Conservation (phyloP, 2,329 filamentous ascomycete species). For the Xylariales sp. region DNA sequence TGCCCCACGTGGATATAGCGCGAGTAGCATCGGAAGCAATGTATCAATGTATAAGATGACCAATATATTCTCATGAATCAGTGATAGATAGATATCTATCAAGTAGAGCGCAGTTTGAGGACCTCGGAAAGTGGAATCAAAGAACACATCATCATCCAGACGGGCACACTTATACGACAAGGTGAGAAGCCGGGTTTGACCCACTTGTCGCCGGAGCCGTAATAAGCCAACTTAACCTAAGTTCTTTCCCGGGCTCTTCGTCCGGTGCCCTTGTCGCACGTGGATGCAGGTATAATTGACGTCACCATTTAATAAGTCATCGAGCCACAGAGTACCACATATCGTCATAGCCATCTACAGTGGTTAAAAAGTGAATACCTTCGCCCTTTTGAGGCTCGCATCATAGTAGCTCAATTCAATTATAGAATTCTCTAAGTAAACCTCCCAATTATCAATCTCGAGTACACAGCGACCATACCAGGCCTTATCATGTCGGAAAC, state of each 20-base stretch:
- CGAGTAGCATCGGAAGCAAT: conserved; percentile 9
- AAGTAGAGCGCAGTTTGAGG: neutral
- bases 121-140: too few species aligned
- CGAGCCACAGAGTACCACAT: neutral
- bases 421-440: neutral
- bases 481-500: conserved; percentile 50
- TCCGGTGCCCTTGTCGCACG: conserved; percentile 24
- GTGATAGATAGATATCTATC: conserved; percentile 4
- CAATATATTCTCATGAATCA: conserved; percentile 1
- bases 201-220: conserved; percentile 11
- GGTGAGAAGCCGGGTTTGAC: neutral
- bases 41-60: conserved; percentile 9
- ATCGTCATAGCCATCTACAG: neutral
- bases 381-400: neutral
- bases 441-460: neutral
- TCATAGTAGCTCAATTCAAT: neutral
- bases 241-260: neutral
- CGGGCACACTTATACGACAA: neutral
- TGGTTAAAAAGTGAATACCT: neutral
- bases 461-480: conserved; percentile 6
- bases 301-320: conserved; percentile 41
- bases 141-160: neutral
- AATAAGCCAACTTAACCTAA: neutral
- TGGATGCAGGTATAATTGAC: conserved; percentile 40
- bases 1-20: neutral